A percentile compares a stretch with the other conserved stretches of the same genome.
Conservation (phyloP, 352 stramenopile species). For the Globisporangium splendens region DNA sequence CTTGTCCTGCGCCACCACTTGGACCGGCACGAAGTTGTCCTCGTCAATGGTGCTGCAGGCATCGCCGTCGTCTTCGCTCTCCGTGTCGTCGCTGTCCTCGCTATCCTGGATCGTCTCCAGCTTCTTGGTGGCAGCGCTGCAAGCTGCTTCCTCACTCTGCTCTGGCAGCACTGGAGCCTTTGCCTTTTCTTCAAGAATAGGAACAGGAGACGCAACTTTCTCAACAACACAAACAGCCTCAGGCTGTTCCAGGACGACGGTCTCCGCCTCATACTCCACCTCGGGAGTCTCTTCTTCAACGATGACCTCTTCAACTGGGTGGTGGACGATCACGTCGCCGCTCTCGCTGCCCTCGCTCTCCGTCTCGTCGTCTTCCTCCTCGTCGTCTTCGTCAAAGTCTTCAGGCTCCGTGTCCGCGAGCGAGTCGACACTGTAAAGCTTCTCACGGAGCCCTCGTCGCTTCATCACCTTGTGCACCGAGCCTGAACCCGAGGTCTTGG, state of each 20-base stretch:
- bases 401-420: conserved; percentile 40
- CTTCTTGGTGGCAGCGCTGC: neutral
- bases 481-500: neutral
- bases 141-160: neutral
- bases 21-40: neutral
- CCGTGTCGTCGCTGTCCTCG: conserved; percentile 14
- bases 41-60: conserved; percentile 3
- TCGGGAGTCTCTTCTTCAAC: neutral
- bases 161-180: neutral
- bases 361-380: conserved; percentile 22
- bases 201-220: neutral
- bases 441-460: conserved; percentile 20
- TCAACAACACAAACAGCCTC: neutral
- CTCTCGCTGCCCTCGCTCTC: conserved; percentile 29
- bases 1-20: neutral
- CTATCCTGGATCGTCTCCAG: conserved; percentile 1
- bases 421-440: conserved; percentile 24
- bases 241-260: neutral
- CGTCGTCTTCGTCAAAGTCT: conserved; percentile 24
- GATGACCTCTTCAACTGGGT: neutral
- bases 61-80: conserved; percentile 15
- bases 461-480: neutral
- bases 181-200: neutral
- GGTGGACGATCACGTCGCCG: neutral
- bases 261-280: neutral